These are phyloP conservation scores for Kurtzmaniella cleridarum DNA, from an alignment of 805 yeast species.

Conservation along the genomic window DNA sequence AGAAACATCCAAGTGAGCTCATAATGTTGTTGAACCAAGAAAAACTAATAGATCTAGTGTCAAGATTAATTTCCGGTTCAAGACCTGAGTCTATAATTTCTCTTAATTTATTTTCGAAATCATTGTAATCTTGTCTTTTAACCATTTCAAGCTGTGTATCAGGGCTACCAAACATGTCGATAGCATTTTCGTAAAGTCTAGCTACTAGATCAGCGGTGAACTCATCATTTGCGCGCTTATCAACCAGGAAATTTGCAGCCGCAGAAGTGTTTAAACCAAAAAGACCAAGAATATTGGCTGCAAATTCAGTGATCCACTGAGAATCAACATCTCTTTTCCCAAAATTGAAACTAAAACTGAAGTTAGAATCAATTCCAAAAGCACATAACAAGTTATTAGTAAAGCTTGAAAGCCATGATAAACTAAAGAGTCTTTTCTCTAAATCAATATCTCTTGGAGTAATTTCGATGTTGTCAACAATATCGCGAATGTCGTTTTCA, in stretches of 20 bases:
- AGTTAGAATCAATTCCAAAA: constrained; percentile 5
- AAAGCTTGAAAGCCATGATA: too few species aligned
- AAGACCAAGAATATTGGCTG: constrained; percentile 11
- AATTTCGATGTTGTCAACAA: neutral
- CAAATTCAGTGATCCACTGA: constrained; percentile 9
- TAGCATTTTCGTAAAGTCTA: constrained; percentile 5
- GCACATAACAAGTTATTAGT: neutral
- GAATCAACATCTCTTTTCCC: constrained; percentile 4
- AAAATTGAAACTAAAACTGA: constrained; percentile 1
- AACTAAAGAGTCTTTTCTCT: constrained; percentile 5
- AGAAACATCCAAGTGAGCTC: neutral
- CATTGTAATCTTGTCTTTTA: constrained; percentile 8
- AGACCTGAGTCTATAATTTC: constrained; percentile 1
- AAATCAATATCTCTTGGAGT: constrained; percentile 2
- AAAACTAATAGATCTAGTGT: neutral
- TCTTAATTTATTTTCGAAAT: constrained; percentile 1
- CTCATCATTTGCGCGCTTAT: constrained; percentile 4
- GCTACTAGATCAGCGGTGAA: constrained; percentile 7
- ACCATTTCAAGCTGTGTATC: constrained; percentile 9
- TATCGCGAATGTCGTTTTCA: neutral
- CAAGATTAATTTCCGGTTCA: neutral
- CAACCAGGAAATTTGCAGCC: constrained; percentile 6
- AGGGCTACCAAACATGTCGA: constrained; percentile 7
- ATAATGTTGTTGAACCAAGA: neutral
- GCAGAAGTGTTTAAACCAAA: constrained; percentile 6